phyloP scores from a whole-genome alignment of 2,329 filamentous ascomycete species.

The Paecilomyces sp. region DNA sequence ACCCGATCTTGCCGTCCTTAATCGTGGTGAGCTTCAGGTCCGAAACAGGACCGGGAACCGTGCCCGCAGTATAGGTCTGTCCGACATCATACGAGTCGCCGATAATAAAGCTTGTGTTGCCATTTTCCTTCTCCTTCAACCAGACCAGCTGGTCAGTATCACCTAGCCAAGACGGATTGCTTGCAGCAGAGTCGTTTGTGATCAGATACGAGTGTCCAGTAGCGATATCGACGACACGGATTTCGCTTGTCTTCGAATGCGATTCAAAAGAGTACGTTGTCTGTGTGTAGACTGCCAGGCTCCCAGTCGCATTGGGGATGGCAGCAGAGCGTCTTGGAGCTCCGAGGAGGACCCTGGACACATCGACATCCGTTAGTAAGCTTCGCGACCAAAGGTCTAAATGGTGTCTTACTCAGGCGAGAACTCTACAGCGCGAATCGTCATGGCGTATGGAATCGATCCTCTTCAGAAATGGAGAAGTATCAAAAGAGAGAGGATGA shows the following conservation, averaged over 20 bases:
- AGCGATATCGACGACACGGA: slow-evolving; percentile 37
- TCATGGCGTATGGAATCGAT: slow-evolving; percentile 17
- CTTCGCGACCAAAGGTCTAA: not conserved
- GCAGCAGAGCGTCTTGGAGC: slow-evolving; percentile 41
- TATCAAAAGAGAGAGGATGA: not conserved
- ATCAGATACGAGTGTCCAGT: slow-evolving; percentile 34
- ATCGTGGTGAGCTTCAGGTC: slow-evolving; percentile 39
- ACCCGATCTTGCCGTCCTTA: slow-evolving; percentile 35
- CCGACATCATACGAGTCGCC: slow-evolving; percentile 33
- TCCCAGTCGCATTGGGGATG: slow-evolving; percentile 39
- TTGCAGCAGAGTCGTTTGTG: slow-evolving; percentile 38
- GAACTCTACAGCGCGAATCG: slow-evolving; percentile 34
- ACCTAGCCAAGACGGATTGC: slow-evolving; percentile 41
- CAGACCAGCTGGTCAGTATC: slow-evolving; percentile 37
- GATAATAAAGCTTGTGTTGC: slow-evolving; percentile 40
- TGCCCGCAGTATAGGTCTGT: slow-evolving; percentile 38
- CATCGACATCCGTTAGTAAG: not conserved
- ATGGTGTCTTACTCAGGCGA: slow-evolving; percentile 30
- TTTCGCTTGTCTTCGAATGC: slow-evolving; percentile 40
- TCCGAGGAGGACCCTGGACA: slow-evolving; percentile 36
- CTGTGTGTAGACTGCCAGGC: slow-evolving; percentile 40
- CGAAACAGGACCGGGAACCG: slow-evolving; percentile 38
- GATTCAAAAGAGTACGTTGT: slow-evolving; percentile 45
- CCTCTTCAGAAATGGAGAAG: not conserved
- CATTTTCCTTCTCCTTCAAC: slow-evolving; percentile 39